A percentile compares a stretch with the other conserved stretches of the same genome.
phyloP scores from a whole-genome alignment of 2,329 filamentous ascomycete genomes.

The Diatrype stigma region DNA sequence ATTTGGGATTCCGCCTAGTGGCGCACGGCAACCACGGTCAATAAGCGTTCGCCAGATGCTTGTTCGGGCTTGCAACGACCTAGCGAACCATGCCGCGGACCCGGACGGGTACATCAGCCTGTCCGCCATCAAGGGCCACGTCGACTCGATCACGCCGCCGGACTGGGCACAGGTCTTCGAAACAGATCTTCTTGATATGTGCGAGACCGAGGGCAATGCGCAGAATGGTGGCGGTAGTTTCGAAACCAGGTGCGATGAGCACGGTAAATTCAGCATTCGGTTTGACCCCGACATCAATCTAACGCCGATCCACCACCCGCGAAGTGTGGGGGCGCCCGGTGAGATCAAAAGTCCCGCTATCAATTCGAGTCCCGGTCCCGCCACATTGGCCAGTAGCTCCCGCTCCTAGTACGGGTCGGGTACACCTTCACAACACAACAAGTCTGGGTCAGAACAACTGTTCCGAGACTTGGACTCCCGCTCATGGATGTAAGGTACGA shows the following conservation, averaged over 20 bases:
- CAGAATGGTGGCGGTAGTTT: constrained; percentile 92
- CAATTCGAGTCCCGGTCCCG: constrained; percentile 1
- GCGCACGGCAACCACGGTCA: constrained; percentile 55
- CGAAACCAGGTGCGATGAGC: constrained; percentile 55
- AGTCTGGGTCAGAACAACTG: no score
- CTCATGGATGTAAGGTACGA: no score
- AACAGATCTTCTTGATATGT: constrained; percentile 74
- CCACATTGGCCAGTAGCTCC: constrained; percentile 8
- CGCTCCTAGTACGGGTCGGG: no score
- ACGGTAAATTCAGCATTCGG: constrained; percentile 41
- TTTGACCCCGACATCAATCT: constrained; percentile 52
- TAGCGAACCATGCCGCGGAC: constrained; percentile 41
- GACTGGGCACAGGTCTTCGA: constrained; percentile 42
- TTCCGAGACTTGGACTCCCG: no score
- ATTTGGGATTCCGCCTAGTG: constrained; percentile 27
- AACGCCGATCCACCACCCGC: constrained; percentile 35
- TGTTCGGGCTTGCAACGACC: constrained; percentile 70
- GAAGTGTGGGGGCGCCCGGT: constrained; percentile 54
- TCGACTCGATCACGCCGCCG: constrained; percentile 55
- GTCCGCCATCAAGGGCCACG: constrained; percentile 59
- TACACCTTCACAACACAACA: no score
- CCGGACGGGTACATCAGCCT: constrained; percentile 67
- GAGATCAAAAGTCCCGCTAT: constrained; percentile 64
- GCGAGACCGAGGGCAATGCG: constrained; percentile 82
- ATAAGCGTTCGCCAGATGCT: constrained; percentile 69